phyloP scores from a whole-genome alignment of 768 basidiomycete genomes.

The Leccinum disarticulatum region DNA sequence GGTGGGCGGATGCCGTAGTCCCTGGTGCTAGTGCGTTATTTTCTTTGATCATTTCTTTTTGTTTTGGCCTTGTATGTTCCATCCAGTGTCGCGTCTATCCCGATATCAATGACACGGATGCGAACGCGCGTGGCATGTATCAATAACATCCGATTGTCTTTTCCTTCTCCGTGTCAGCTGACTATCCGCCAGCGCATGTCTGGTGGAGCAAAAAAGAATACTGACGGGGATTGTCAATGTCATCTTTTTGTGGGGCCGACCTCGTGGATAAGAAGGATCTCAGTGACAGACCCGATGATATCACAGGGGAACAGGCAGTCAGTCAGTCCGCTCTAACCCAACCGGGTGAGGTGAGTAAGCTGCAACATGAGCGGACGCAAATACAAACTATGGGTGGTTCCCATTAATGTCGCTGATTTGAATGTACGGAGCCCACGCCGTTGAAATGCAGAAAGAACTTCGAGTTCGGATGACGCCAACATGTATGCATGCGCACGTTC shows the following conservation, averaged over 20 bases:
- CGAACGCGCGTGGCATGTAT: background rate
- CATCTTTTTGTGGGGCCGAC: background rate
- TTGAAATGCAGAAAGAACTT: background rate
- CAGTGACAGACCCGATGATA: background rate
- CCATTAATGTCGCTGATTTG: background rate
- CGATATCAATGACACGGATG: background rate
- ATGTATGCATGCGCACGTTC: background rate
- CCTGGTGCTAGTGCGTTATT: background rate
- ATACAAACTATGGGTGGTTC: background rate
- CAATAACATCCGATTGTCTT: background rate
- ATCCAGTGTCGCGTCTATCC: background rate
- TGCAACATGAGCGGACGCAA: background rate
- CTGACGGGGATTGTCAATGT: background rate
- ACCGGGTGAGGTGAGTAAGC: background rate
- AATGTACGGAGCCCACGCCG: background rate
- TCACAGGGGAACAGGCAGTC: too few relatives aligned
- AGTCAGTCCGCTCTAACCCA: too few relatives aligned
- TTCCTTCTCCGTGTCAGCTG: background rate
- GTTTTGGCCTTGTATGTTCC: background rate
- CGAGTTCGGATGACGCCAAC: background rate
- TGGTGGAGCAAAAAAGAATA: background rate
- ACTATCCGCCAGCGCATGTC: background rate
- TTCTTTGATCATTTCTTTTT: slow-evolving; percentile 7
- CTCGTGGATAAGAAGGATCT: background rate
- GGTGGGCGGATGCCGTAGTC: slow-evolving; percentile 34